Evolutionary conservation across 192 early-diverging fungal genomes (phyloP).

Genomic region (Physocladia obscura): DNA sequence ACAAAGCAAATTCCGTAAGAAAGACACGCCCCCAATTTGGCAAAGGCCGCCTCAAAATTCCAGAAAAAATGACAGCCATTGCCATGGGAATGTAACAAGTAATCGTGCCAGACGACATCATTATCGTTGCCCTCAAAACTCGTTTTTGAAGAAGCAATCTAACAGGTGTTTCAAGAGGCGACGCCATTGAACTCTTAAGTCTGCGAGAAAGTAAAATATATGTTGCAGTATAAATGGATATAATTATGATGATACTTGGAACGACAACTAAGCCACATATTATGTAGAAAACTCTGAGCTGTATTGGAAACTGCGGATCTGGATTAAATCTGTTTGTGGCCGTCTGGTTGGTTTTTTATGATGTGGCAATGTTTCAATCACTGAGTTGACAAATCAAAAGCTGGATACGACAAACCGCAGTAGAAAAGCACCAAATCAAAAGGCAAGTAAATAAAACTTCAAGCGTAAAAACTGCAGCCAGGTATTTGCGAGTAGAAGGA

Average conservation of each 20-base stretch:
- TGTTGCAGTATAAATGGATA: background rate
- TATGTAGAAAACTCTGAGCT: too few species aligned
- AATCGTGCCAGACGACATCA: background rate
- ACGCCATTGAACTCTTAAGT: background rate
- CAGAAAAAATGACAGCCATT: background rate
- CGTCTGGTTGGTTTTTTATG: too few species aligned
- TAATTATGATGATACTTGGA: background rate
- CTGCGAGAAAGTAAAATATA: background rate
- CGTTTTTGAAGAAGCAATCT: background rate
- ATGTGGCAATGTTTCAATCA: too few species aligned
- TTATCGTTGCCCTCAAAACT: background rate
- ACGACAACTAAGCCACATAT: too few species aligned
- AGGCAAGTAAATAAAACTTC: too few species aligned
- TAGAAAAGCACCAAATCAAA: too few species aligned
- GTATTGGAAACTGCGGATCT: too few species aligned
- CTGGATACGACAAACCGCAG: too few species aligned
- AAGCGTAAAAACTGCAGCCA: too few species aligned
- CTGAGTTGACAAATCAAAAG: too few species aligned
- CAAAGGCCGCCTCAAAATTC: background rate
- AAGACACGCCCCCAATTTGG: background rate
- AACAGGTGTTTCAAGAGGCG: background rate
- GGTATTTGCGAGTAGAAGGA: too few species aligned
- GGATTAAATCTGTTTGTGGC: too few species aligned
- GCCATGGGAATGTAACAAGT: background rate
- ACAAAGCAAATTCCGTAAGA: background rate